Evolutionary conservation across 345 rosid species (phyloP).

Genomic region (Theobroma cacao): DNA sequence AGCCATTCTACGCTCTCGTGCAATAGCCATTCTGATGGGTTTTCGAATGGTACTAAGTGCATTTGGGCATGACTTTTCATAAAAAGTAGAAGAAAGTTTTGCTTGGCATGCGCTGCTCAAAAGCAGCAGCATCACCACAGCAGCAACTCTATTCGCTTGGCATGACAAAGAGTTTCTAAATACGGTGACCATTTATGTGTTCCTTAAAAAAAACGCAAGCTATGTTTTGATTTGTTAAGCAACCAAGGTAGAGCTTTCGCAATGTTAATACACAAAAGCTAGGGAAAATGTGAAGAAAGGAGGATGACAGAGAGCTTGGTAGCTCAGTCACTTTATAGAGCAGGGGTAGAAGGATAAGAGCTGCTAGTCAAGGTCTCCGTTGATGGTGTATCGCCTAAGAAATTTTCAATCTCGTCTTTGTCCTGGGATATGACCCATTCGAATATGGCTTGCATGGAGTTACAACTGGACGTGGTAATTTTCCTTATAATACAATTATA

Average conservation of each 20-base stretch:
- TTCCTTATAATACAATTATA: not conserved
- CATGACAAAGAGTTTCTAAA: no score
- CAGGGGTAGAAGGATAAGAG: no score
- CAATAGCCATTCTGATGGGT: slow-evolving; percentile 23
- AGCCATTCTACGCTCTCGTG: slow-evolving; percentile 52
- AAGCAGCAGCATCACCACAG: not conserved
- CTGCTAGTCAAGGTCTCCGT: no score
- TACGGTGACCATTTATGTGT: not conserved
- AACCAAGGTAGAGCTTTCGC: not conserved
- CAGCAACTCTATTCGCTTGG: not conserved
- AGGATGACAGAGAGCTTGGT: not conserved
- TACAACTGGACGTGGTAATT: not conserved
- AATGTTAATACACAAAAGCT: not conserved
- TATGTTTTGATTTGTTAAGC: not conserved
- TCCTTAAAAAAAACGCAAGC: not conserved
- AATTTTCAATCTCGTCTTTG: no score
- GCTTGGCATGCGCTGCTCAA: slow-evolving; percentile 27
- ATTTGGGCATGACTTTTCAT: slow-evolving; percentile 42
- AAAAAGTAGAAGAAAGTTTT: slow-evolving; percentile 48
- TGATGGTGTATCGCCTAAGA: no score
- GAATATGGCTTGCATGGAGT: not conserved
- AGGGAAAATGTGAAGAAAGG: not conserved
- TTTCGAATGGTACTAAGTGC: slow-evolving; percentile 44
- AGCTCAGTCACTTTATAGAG: not conserved
- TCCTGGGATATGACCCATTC: not conserved